Evolutionary conservation across 2,329 filamentous ascomycete species (phyloP), one percentile per base, ranked within the genome.

Genomic region (Anisogramma anomala): DNA sequence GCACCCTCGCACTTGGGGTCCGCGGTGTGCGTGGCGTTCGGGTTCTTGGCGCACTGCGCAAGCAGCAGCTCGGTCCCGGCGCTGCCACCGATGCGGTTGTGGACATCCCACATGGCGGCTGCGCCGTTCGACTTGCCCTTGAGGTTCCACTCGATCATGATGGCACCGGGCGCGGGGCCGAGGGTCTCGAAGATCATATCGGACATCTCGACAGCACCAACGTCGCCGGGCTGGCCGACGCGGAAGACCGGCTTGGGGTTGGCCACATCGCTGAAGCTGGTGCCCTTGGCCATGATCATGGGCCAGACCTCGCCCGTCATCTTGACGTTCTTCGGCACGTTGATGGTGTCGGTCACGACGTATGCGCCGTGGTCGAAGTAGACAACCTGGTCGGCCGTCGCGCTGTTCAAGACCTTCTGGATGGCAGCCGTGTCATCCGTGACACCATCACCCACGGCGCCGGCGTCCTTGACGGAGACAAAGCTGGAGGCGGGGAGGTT

Each of bases 261-360:
- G 50, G 67, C 63, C 59, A 80, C 69, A 58, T 94, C 78, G 48
- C 70, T 65, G 68, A 95, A 96, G 49, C 72, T 70, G 25, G 64
- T 56, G 39, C 88, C 88, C 37, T 79, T 75, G 19, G 85, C 88
- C 71, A 95, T 82, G 59, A 96, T 82, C 47, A 94, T 65, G 3
- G 89, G 82, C 84, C 85, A 94, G 57, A 93, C 79, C 63, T 95
- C 87, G 53, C 89, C 89, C 6, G 84, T 84, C 56, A 96, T 88
- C 64, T 80, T 83, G 65, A 89, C 78, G 55, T 86, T 74, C 67
- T 82, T 82, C 23, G 83, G 83, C 7, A 88, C 70, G 50, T 74
- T 72, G 58, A 88, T 64, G 1, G 83, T 88, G 51, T 75, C 68
- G 32, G 73, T 78, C 50, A 88, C 65, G 41, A 83, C 59, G 58